Evolutionary conservation across 805 yeast species (phyloP).

Genomic region (Candida chilensis): DNA sequence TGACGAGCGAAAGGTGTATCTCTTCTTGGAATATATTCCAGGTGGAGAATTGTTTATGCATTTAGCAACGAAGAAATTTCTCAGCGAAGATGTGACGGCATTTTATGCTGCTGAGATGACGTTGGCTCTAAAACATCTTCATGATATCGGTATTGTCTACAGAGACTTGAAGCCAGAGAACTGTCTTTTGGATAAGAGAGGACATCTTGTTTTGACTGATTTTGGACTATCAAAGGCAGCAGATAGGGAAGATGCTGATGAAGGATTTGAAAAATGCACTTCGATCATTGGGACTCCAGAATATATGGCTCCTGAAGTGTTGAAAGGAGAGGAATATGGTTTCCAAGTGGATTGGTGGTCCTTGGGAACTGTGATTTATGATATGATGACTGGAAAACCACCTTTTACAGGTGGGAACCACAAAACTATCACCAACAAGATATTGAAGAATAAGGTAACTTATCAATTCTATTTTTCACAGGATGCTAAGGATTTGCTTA

Average conservation of each 20-base stretch:
- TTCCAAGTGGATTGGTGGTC: conserved; percentile 90
- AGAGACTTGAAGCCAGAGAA: conserved; percentile 89
- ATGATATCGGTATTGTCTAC: conserved; percentile 73
- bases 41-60: conserved; percentile 83
- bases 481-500: conserved; percentile 72
- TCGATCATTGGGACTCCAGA: conserved; percentile 73
- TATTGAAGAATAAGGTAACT: conserved; percentile 54
- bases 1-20: conserved; percentile 65
- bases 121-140: conserved; percentile 68
- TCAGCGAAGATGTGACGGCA: conserved; percentile 32
- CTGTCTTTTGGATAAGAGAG: conserved; percentile 67
- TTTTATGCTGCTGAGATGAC: conserved; percentile 58
- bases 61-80: conserved; percentile 34
- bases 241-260: conserved; percentile 11
- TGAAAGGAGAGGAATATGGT: conserved; percentile 70
- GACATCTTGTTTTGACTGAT: conserved; percentile 78
- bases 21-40: conserved; percentile 72
- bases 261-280: conserved; percentile 32
- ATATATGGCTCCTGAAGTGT: conserved; percentile 86
- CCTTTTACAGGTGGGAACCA: conserved; percentile 84
- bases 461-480: conserved; percentile 70
- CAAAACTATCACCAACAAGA: conserved; percentile 67
- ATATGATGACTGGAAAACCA: conserved; percentile 78
- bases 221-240: conserved; percentile 60
- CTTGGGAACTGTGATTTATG: conserved; percentile 72